Conservation (phyloP, 78 protist species). For the slime mould (Dictyostelium discoideum) region DNA sequence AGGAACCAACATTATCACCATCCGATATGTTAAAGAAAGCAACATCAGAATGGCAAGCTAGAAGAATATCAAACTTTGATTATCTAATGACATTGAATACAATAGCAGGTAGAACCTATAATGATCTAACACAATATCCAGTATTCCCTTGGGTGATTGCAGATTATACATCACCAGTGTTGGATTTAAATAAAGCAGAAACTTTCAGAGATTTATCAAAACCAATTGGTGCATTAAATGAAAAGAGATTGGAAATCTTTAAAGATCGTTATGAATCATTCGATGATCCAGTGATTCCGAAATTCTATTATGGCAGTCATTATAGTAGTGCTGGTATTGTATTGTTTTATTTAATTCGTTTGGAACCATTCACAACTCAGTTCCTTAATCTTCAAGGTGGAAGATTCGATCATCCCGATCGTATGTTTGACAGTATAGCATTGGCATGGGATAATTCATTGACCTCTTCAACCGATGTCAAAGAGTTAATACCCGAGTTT, state of each 20-base stretch:
- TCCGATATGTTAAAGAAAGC: slow-evolving; percentile 45
- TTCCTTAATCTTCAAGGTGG: slow-evolving; percentile 94
- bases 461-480: slow-evolving; percentile 88
- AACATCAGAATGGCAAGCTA: slow-evolving; percentile 69
- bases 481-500: slow-evolving; percentile 95
- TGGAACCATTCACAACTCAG: slow-evolving; percentile 96
- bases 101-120: slow-evolving; percentile 88
- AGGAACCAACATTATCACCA: slow-evolving; percentile 29
- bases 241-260: slow-evolving; percentile 56
- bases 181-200: slow-evolving; percentile 85
- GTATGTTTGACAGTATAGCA: slow-evolving; percentile 93
- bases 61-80: slow-evolving; percentile 86
- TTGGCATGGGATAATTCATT: slow-evolving; percentile 85
- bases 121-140: slow-evolving; percentile 97
- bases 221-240: slow-evolving; percentile 92
- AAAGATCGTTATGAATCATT: slow-evolving; percentile 79
- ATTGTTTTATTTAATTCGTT: slow-evolving; percentile 91
- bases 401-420: slow-evolving; percentile 96
- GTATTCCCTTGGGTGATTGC: slow-evolving; percentile 96
- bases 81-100: slow-evolving; percentile 93
- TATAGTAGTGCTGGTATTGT: slow-evolving; percentile 87
- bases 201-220: slow-evolving; percentile 88
- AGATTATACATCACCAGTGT: slow-evolving; percentile 62
- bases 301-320: slow-evolving; percentile 90
- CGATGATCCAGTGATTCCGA: slow-evolving; percentile 84